These are phyloP conservation scores for Lactifluus piperatus DNA, from an alignment of 768 basidiomycete species.

Conservation along the genomic window DNA sequence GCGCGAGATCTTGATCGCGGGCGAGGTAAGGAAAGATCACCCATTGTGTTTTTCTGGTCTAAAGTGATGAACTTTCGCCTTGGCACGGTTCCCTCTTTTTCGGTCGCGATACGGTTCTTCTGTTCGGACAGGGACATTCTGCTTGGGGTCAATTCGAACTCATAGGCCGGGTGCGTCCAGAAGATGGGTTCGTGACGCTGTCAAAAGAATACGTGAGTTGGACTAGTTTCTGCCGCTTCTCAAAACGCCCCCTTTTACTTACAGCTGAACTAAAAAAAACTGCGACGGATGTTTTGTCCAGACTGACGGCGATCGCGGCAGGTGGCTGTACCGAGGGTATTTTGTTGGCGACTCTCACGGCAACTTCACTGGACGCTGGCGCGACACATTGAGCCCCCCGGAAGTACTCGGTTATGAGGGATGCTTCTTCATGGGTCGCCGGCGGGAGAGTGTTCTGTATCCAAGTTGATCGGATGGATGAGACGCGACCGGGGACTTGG, in stretches of 20 bases:
- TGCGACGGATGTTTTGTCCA: conserved; percentile 24
- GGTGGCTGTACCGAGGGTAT: conserved; percentile 83
- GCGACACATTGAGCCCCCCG: conserved; percentile 67
- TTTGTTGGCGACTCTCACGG: conserved; percentile 62
- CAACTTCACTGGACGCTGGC: conserved; percentile 76
- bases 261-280: conserved; percentile 25
- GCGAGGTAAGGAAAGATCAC: conserved; percentile 43
- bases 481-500: background rate
- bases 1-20: conserved; percentile 59
- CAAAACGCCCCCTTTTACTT: background rate
- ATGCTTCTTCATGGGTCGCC: conserved; percentile 67
- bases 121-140: conserved; percentile 69
- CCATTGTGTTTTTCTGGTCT: background rate
- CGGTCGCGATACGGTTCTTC: background rate
- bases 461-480: conserved; percentile 1
- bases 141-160: conserved; percentile 86
- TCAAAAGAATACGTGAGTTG: conserved; percentile 73
- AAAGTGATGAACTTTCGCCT: background rate
- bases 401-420: conserved; percentile 74
- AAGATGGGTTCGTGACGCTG: conserved; percentile 72
- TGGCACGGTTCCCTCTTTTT: no score
- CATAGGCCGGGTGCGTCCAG: conserved; percentile 68
- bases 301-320: conserved; percentile 66
- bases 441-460: conserved; percentile 32
- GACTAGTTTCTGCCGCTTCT: background rate